Evolutionary conservation across 352 stramenopile genomes (phyloP), one percentile per base, ranked within the genome.

Genomic region (Poterioochromonas sp.): DNA sequence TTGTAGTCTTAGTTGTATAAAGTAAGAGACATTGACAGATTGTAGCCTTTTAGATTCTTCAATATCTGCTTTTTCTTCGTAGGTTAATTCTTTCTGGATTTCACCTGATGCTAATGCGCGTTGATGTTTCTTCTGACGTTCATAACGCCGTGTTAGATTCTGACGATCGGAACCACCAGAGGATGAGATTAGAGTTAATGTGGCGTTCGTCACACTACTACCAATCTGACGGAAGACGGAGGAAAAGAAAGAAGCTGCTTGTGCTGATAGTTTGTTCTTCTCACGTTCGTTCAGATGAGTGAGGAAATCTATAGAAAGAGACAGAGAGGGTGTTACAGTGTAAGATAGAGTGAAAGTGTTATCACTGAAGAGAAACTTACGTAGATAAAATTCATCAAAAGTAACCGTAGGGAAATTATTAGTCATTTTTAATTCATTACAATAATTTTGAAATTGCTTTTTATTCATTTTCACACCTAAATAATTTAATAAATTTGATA

Each of bases 11-110:
- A 29, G 8, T 29, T 71, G 62, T 8, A 71, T 12, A 29, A 44
- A 43, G 15, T 47, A 71, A 29, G 62, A 71, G 32, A 71, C 47
- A 58, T 58, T 58, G 47, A 26, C 47, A n/a, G n/a, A n/a, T n/a
- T n/a, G n/a, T n/a, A n/a, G n/a, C n/a, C n/a, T n/a, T n/a, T n/a
- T n/a, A n/a, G n/a, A n/a, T n/a, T n/a, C n/a, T n/a, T n/a, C n/a
- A n/a, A n/a, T n/a, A n/a, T n/a, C n/a, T n/a, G n/a, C n/a, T n/a
- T n/a, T n/a, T n/a, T n/a, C n/a, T n/a, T n/a, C n/a, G n/a, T 8
- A 51, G 43, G 18, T 51, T 20, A 51, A 51, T 51, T 51, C 18
- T 51, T 18, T 51, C 18, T 51, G 43, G 43, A 5, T 20, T 51
- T 51, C 43, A 51, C 43, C 5, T 51, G 5, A 51, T 51, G 5